phyloP scores from a whole-genome alignment of 2,329 filamentous ascomycete genomes.

The Pseudogymnoascus sp. region DNA sequence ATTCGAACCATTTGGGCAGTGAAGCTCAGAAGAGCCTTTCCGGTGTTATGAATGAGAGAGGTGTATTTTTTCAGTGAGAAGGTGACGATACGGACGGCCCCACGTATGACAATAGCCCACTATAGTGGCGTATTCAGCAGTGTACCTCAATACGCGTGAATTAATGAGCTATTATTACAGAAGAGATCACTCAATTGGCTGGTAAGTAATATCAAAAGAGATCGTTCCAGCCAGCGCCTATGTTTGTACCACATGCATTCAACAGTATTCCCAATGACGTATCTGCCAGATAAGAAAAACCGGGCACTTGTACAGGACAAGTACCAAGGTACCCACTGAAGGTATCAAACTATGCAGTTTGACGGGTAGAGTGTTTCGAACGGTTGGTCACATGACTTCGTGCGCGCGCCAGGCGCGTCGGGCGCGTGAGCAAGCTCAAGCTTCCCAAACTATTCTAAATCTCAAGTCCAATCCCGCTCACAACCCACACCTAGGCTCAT shows the following conservation, averaged over 20 bases:
- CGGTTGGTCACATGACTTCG: neutral
- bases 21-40: neutral
- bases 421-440: neutral
- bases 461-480: neutral
- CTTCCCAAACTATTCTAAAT: neutral
- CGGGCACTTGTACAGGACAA: neutral
- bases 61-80: neutral
- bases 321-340: neutral
- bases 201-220: neutral
- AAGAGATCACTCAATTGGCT: neutral
- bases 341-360: neutral
- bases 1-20: constrained; percentile 68
- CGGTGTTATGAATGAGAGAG: neutral
- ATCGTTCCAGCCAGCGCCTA: constrained; percentile 4
- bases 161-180: neutral
- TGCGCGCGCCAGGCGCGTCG: neutral
- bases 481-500: neutral
- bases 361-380: neutral
- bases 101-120: neutral
- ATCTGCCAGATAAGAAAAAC: constrained; percentile 7
- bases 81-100: neutral
- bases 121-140: neutral
- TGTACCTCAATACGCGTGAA: neutral
- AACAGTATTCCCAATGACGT: neutral
- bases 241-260: neutral